phyloP scores from a whole-genome alignment of 176 grass and related monocot species.

The Musa beccarii region DNA sequence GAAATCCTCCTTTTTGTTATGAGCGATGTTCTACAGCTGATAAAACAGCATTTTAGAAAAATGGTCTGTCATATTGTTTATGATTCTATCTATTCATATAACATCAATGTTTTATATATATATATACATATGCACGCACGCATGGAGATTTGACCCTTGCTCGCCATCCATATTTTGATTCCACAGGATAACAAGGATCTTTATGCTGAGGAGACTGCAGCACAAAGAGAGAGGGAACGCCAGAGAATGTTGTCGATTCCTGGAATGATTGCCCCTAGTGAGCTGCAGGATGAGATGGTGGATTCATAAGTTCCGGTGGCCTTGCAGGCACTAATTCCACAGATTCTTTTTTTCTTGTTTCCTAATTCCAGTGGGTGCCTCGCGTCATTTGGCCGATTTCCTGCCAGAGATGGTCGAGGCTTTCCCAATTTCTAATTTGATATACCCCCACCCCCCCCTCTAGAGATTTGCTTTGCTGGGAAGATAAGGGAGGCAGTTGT shows the following conservation, averaged over 20 bases:
- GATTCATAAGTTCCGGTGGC: constrained; percentile 45
- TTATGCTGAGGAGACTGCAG: constrained; percentile 92
- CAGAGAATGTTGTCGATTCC: constrained; percentile 95
- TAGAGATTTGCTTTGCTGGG: constrained; percentile 23
- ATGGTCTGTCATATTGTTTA: too few species aligned
- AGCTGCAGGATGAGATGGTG: constrained; percentile 98
- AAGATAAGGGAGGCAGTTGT: constrained; percentile 14
- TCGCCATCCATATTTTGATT: neutral
- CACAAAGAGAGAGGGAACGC: constrained; percentile 80
- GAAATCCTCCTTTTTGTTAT: too few species aligned
- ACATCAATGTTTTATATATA: too few species aligned
- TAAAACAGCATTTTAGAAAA: too few species aligned
- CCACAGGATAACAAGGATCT: constrained; percentile 96
- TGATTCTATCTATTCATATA: too few species aligned
- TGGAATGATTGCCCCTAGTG: constrained; percentile 87
- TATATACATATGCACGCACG: too few species aligned
- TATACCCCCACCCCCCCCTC: too few species aligned
- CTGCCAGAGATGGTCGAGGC: neutral
- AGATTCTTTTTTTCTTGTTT: neutral
- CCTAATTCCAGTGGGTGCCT: constrained; percentile 3
- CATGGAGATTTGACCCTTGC: too few species aligned
- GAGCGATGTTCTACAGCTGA: too few species aligned
- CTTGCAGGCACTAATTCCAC: neutral
- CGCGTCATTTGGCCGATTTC: neutral
- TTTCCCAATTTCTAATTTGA: neutral